Evolutionary conservation across 139 green algal genomes (phyloP).

Genomic region (Chlamydomonas applanata): DNA sequence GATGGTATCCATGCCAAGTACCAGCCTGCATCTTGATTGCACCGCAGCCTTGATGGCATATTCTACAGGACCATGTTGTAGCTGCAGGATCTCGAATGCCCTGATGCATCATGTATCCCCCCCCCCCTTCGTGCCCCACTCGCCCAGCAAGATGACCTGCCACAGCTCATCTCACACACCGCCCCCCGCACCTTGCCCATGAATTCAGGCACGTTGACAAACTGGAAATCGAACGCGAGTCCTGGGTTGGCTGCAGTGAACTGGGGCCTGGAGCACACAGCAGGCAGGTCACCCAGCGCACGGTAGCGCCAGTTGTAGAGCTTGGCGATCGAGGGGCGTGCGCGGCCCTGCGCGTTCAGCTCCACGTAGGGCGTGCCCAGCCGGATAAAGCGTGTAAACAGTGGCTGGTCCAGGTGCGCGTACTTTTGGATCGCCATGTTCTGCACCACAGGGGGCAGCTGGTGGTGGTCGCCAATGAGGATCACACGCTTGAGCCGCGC

Average conservation of each 20-base stretch:
- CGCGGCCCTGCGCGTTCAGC: slow-evolving; percentile 91
- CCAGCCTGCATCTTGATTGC: no score
- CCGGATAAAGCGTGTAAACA: slow-evolving; percentile 96
- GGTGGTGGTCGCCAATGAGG: slow-evolving; percentile 97
- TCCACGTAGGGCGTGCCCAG: slow-evolving; percentile 92
- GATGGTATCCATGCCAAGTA: no score
- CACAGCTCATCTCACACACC: background rate
- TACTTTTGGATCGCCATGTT: slow-evolving; percentile 96
- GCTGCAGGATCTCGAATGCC: no score
- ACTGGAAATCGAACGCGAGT: slow-evolving; percentile 89
- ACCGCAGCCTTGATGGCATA: no score
- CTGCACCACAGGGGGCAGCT: slow-evolving; percentile 98
- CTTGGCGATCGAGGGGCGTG: slow-evolving; percentile 78
- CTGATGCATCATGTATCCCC: background rate
- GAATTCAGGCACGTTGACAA: slow-evolving; percentile 89
- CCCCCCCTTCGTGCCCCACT: background rate
- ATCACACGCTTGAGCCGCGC: slow-evolving; percentile 62
- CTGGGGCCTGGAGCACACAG: slow-evolving; percentile 43
- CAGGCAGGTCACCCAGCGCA: slow-evolving; percentile 83
- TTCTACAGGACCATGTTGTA: no score
- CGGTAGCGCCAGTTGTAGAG: slow-evolving; percentile 98
- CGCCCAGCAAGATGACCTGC: background rate
- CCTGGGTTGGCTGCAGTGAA: slow-evolving; percentile 84
- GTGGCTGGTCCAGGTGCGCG: slow-evolving; percentile 86
- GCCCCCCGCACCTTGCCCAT: slow-evolving; percentile 40